These are phyloP conservation scores for Talaromyces sp. DNA, from an alignment of 2,329 filamentous ascomycete genomes.

Conservation along the genomic window DNA sequence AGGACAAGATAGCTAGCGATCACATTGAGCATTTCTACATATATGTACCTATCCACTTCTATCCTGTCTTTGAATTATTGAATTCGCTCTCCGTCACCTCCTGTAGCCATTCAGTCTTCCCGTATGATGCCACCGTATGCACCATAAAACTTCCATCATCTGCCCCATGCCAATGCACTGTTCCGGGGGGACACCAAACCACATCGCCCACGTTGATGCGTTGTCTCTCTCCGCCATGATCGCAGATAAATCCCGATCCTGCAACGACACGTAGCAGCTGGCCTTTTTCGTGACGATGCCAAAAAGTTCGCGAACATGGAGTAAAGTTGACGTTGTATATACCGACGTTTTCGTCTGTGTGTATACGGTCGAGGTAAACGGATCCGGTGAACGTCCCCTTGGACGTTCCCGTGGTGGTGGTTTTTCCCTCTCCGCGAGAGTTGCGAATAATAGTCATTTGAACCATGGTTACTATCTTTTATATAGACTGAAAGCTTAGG, in stretches of 20 bases:
- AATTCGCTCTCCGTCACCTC: constrained; percentile 35
- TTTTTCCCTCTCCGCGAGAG: background rate
- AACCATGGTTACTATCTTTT: background rate
- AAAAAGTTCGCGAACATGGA: constrained; percentile 40
- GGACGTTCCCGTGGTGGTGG: background rate
- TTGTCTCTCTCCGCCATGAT: constrained; percentile 32
- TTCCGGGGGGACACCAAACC: constrained; percentile 35
- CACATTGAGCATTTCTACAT: background rate
- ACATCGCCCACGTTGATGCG: constrained; percentile 37
- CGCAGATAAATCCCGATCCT: constrained; percentile 40
- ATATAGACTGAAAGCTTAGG: background rate
- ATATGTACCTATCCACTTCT: background rate
- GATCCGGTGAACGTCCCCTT: constrained; percentile 24
- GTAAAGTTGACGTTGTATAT: constrained; percentile 39
- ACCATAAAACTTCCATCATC: constrained; percentile 37
- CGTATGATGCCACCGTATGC: constrained; percentile 34
- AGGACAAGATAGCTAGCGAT: background rate
- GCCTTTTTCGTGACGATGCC: constrained; percentile 43
- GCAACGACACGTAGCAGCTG: constrained; percentile 38
- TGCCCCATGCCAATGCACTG: constrained; percentile 43
- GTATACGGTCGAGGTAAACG: constrained; percentile 25
- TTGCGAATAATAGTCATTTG: background rate
- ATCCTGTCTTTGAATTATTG: background rate
- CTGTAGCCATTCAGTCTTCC: constrained; percentile 33
- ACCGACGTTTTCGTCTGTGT: constrained; percentile 21